These are phyloP conservation scores for Rhodamnia rubescens DNA, from an alignment of 345 rosid genomes.

Conservation along the genomic window DNA sequence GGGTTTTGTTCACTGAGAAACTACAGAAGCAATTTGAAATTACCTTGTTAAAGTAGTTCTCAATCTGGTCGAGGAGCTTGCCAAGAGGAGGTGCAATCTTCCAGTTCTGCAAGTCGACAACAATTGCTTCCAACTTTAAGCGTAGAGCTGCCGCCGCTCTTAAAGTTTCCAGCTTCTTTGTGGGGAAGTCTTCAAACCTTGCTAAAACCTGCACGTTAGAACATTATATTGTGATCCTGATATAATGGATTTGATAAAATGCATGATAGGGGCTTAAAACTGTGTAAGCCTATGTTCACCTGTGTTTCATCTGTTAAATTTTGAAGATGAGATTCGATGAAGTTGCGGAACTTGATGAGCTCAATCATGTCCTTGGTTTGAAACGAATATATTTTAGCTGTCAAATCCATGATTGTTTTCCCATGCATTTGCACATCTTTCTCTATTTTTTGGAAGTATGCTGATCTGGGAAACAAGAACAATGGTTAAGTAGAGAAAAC, in stretches of 20 bases:
- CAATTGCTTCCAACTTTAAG: conserved; percentile 42
- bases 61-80: conserved; percentile 65
- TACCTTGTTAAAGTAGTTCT: conserved; percentile 78
- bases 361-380: conserved; percentile 72
- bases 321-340: conserved; percentile 75
- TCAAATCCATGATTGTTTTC: conserved; percentile 47
- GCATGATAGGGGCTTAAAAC: not conserved
- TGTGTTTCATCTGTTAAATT: conserved; percentile 83
- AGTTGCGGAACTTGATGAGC: conserved; percentile 50
- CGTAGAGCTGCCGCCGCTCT: conserved; percentile 62
- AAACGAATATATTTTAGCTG: conserved; percentile 41
- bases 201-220: conserved; percentile 49
- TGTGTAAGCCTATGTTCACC: conserved; percentile 15
- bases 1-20: not conserved
- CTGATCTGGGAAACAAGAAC: conserved; percentile 36
- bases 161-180: conserved; percentile 71
- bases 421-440: conserved; percentile 61
- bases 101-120: conserved; percentile 54
- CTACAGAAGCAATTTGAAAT: not conserved
- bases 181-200: conserved; percentile 87
- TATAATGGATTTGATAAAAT: not conserved
- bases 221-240: not conserved
- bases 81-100: conserved; percentile 65
- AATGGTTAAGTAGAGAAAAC: not conserved
- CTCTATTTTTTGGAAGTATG: conserved; percentile 85